Evolutionary conservation across 176 grass and related monocot genomes (phyloP), one percentile per base, ranked within the genome.

Genomic region (Aechmea fasciata): DNA sequence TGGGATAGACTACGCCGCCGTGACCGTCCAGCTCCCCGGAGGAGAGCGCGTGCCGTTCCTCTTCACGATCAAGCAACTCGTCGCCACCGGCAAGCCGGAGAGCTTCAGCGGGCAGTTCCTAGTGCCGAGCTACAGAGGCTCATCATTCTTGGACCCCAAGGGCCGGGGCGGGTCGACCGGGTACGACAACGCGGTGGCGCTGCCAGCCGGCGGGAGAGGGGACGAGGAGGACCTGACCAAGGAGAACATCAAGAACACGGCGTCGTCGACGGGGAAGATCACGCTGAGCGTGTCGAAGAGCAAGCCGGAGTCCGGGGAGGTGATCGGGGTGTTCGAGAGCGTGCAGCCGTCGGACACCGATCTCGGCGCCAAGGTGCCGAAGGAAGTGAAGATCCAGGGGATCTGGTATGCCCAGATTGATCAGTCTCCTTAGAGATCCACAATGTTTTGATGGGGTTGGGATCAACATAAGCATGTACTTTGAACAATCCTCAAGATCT

Each of bases 331-430:
- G 72, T 95, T 95, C 23, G 87, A 95, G 91, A 95, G 91, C 70
- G 19, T 95, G 57, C 91, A 95, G 84, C 87, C 91, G 18, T 95
- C 84, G 0, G 91, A 95, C 79, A 95, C 84, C 1, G 91, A 95
- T 80, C 78, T 95, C 1, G 91, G 91, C 2, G 91, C 91, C 1
- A 95, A 95, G 81, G 69, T 25, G 52, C 91, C 91, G 13, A 95
- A 95, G 87, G 87, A 95, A 20, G 91, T 95, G 0, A 95, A 95
- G 84, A 95, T 95, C 87, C 86, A 83, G 78, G 90, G 91, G 10
- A 11, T 95, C 75, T 95, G 91, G 91, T 95, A 95, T 47, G 87
- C 78, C 17, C 83, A 95, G 75, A 71, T 95, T 55, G 91, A 95
- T 17, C 75, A 13, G 9, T 61, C 33, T 41, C 4, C 33, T 41